Base-by-base conservation (phyloP, 371 early-diverging fungal genomes). In the Mucor lusitanicus region DNA sequence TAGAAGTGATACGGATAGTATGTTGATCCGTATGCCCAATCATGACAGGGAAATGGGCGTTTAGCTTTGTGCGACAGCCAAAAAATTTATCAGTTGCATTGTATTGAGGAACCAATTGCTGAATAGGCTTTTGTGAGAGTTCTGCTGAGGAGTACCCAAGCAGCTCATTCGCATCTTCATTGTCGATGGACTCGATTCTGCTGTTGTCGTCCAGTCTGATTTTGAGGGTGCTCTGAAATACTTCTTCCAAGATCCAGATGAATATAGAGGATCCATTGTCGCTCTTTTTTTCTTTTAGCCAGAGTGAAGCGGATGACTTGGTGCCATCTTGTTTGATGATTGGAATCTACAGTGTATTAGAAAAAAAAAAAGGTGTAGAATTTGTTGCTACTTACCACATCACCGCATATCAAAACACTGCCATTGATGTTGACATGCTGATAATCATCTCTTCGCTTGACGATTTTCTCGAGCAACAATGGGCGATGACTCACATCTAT, bases 201-300 rank as follows among this genome's bases (percentile, higher is more conserved):
- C 85, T 84, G 86, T 86, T 83, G 86, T 87, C 33, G 12, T 63
- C 30, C 2, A 81, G 55, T 1, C 61, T 56, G 17, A 83, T 61
- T 53, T 74, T 72, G 6, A 87, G 82, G 6, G 82, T 74, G 2
- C 79, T 82, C 69, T 89, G 89, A 58, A 80, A 79, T 19, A 89
- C 84, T 67, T 87, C 87, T 74, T 90, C 90, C 68, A 90, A 85
- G 15, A 89, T 88, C 91, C 91, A 90, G 23, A 90, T 90, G 59
- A 85, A 85, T n/a, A 89, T 77, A 0, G 76, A 71, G 23, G 79
- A 69, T 4, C 85, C 87, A 37, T 70, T 59, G 53, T 84, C 78
- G 50, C 80, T 84, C 37, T 73, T 81, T 59, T 87, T 86, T 59
- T 84, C 86, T 61, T 90, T 90, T 33, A 90, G 77, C 91, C 91